Evolutionary conservation across 495 filamentous ascomycete species (phyloP), one percentile per base, ranked within the genome.

Genomic region (Xylaria intraflava): DNA sequence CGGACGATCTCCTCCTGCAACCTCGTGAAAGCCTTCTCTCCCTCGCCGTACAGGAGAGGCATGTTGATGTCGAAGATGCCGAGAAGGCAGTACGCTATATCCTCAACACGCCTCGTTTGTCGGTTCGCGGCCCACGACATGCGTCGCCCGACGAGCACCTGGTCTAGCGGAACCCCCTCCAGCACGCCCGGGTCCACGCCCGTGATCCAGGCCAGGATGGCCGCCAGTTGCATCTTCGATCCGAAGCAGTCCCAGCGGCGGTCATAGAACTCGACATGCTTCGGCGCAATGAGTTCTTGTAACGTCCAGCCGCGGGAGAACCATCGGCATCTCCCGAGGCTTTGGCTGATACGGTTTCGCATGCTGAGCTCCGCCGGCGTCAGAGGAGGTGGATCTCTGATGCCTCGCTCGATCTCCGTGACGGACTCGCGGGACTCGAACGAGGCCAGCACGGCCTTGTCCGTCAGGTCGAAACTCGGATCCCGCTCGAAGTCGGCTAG

Each of bases 51-150:
- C 6, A 68, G 45, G 8, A 66, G 52, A 8, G 65, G 60, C 57
- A 68, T 58, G 30, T 62, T 62, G 39, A 69, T 60, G 20, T 56
- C 64, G 24, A 69, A 69, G 11, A 67, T 59, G 3, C 64, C 66
- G 5, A 69, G 53, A 3, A 69, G 55, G 38, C 64, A 66, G 39
- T 69, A 69, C 2, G 61, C 65, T 8, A 53, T 54, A 27, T 69
- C 65, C 41, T 69, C 64, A 11, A 52, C 44, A 3, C 57, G 40
- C 19, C 59, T 65, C 19, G 65, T 69, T 22, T 20, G 35, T 1
- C 64, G 61, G 2, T 31, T 54, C 17, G 64, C 51, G 0, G 59
- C 65, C 65, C 65, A 68, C 11, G 56, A 62, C 59, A 68, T 62
- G 11, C 62, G 56, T n/a, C 58, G 43, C 3, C 53, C 65, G 9